Conservation (phyloP, 805 yeast species). For the Millerozyma miso region DNA sequence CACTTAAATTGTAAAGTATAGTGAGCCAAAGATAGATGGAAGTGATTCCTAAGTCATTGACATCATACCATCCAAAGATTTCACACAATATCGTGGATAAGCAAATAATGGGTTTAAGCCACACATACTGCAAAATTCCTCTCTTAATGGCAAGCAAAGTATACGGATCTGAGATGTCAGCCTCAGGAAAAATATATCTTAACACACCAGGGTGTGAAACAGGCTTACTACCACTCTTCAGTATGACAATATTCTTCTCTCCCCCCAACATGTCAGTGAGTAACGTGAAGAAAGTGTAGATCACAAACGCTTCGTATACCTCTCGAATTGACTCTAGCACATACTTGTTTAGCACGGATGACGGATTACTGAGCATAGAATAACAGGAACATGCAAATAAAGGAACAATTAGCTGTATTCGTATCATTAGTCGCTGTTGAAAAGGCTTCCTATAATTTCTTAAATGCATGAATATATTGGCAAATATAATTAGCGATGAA, state of each 20-base stretch:
- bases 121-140: conserved; percentile 88
- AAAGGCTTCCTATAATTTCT: conserved; percentile 80
- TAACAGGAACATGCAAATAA: conserved; percentile 72
- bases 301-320: conserved; percentile 92
- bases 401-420: conserved; percentile 82
- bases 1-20: conserved; percentile 71
- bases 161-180: conserved; percentile 84
- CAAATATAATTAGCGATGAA: conserved; percentile 17
- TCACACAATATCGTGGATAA: conserved; percentile 47
- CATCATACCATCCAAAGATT: conserved; percentile 46
- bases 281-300: conserved; percentile 85
- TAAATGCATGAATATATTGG: conserved; percentile 30
- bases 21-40: conserved; percentile 63
- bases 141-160: conserved; percentile 74
- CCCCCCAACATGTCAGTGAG: conserved; percentile 87
- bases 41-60: conserved; percentile 42
- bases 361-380: conserved; percentile 45
- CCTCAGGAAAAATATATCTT: conserved; percentile 44
- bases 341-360: conserved; percentile 36
- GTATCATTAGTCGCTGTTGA: conserved; percentile 78
- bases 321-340: conserved; percentile 75
- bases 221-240: conserved; percentile 68
- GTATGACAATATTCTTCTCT: conserved; percentile 75
- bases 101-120: conserved; percentile 87
- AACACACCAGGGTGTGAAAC: conserved; percentile 59